Evolutionary conservation across 345 rosid species (phyloP).

Genomic region (Populus ilicifolia): DNA sequence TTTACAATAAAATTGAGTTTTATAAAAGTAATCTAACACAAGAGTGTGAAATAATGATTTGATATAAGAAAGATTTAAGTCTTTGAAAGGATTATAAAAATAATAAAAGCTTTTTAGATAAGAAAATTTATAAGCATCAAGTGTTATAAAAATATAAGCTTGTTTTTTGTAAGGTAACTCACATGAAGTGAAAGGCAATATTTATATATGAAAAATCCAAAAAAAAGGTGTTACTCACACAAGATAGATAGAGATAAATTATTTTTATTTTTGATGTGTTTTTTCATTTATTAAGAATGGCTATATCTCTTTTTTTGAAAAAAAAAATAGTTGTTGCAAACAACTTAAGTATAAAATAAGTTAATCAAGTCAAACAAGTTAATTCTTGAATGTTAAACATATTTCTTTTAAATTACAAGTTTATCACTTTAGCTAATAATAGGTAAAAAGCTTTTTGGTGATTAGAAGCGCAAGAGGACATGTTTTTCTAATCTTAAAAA

Average conservation of each 20-base stretch:
- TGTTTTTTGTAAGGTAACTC: too few species aligned
- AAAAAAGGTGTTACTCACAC: not conserved
- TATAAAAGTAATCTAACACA: too few species aligned
- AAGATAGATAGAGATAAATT: not conserved
- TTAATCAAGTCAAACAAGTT: not conserved
- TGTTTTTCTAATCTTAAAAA: not conserved
- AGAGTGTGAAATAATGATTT: not conserved
- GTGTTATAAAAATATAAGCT: too few species aligned
- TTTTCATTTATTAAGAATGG: not conserved
- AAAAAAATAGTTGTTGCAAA: not conserved
- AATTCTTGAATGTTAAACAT: not conserved
- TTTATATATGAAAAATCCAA: too few species aligned
- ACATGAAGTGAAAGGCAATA: too few species aligned
- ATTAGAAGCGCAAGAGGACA: not conserved
- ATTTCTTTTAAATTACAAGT: not conserved
- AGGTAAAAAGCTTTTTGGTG: not conserved
- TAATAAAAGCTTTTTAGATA: too few species aligned
- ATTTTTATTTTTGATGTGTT: not conserved
- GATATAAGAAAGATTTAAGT: too few species aligned
- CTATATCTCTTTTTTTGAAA: not conserved
- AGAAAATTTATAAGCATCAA: rapidly evolving
- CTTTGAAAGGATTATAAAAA: not conserved
- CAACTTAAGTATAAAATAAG: not conserved
- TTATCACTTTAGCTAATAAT: not conserved
- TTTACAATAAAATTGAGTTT: too few species aligned